Base-by-base conservation (phyloP, 371 early-diverging fungal genomes). In the Mortierella sp. region DNA sequence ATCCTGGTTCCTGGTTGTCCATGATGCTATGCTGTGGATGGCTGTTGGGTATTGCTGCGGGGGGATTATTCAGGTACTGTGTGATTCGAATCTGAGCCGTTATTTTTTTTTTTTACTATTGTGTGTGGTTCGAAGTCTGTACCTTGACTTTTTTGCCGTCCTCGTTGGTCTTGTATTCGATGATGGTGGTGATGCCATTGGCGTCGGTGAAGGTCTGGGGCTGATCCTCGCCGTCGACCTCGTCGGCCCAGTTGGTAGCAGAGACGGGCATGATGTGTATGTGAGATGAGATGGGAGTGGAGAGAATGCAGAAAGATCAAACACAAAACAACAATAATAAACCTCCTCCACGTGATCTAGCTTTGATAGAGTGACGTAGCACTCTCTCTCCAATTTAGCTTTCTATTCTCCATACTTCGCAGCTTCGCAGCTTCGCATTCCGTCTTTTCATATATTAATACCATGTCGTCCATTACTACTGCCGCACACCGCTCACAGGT, bases 121-220 rank as follows among this genome's bases (percentile, higher is more conserved):
- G n/a, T n/a, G n/a, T n/a, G n/a, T n/a, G n/a, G n/a, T n/a, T n/a
- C n/a, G 17, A 47, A 24, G 23, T 39, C 37, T 15, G 49, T 81
- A 92, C 90, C 85, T 93, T 95, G 59, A 96, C 94, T 80, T 87
- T 92, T 75, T 92, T 92, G 80, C 95, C 95, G 46, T 94, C 93
- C 28, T 94, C 95, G 68, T 94, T 95, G 32, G 85, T 82, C 71
- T 86, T 86, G 83, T 88, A 91, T 84, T 93, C 93, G 53, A 93
- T 85, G 56, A 93, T 86, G 31, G 91, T 89, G 73, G 92, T 92
- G 65, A 94, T 90, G 46, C 95, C 96, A 60, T 95, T 94, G 63
- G 88, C 89, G 44, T 93, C 93, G 54, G 87, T 84, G 62, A 86
- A 87, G 49, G 83, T 78, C 79, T 87, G 83, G 58, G 84, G 78